Percentiles rank a stretch among this genome's conserved stretches.
These are phyloP conservation scores for Coffea canephora DNA, from an alignment of 257 asterid species.

Conservation along the genomic window DNA sequence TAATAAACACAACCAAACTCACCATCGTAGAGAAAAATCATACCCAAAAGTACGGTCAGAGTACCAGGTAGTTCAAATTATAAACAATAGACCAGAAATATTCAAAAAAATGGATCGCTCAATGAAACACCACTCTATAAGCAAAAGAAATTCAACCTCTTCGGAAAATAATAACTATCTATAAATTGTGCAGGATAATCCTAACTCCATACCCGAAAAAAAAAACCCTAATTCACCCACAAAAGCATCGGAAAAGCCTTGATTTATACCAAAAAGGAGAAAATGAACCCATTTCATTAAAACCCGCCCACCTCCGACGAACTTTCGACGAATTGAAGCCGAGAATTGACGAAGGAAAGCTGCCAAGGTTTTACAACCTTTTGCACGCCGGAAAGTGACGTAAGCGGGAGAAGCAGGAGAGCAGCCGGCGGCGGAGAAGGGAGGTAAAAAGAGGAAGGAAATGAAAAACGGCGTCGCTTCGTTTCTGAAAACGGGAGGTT, in stretches of 20 bases:
- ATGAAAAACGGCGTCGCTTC: slow-evolving; percentile 57
- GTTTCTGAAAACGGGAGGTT: slow-evolving; percentile 19
- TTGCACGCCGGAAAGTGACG: slow-evolving; percentile 40
- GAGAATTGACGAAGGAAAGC: slow-evolving; percentile 18
- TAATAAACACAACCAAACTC: background rate
- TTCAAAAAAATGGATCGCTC: slow-evolving; percentile 19
- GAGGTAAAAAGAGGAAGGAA: slow-evolving; percentile 15
- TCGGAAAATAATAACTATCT: background rate
- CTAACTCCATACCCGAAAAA: slow-evolving; percentile 12
- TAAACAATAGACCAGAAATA: background rate
- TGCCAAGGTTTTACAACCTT: slow-evolving; percentile 30
- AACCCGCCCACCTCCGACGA: slow-evolving; percentile 19
- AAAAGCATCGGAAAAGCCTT: too few relatives aligned
- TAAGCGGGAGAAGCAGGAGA: slow-evolving; percentile 27
- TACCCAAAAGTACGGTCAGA: background rate
- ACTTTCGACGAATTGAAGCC: slow-evolving; percentile 19
- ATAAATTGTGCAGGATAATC: slow-evolving; percentile 12
- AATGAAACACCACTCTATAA: background rate
- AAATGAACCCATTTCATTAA: background rate
- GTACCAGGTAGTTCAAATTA: background rate
- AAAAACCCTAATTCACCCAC: slow-evolving; percentile 8
- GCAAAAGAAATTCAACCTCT: slow-evolving; percentile 7
- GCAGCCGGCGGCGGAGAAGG: slow-evolving; percentile 67
- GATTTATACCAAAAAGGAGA: background rate
- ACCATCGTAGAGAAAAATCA: background rate